Conservation (phyloP, 2,329 filamentous ascomycete species). For the Aspergillus sp. region DNA sequence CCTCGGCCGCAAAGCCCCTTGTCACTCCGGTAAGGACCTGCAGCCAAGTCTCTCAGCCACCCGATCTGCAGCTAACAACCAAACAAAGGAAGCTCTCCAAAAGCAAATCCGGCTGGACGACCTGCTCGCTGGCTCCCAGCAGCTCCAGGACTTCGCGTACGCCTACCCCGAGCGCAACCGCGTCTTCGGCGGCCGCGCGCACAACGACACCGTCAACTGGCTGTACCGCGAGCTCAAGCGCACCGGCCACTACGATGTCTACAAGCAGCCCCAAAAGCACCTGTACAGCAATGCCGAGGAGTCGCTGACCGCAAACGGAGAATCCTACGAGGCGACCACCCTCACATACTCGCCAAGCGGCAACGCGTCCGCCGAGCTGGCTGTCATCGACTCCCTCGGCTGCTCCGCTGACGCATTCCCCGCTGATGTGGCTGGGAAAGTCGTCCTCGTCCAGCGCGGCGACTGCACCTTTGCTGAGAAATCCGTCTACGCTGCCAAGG, state of each 20-base stretch:
- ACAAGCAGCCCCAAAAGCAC: constrained; percentile 61
- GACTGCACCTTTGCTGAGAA: constrained; percentile 71
- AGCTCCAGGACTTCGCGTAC: constrained; percentile 46
- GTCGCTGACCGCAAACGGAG: constrained; percentile 57
- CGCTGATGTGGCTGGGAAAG: constrained; percentile 55
- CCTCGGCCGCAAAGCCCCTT: constrained; percentile 4
- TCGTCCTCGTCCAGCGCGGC: constrained; percentile 70
- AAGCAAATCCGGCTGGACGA: constrained; percentile 53
- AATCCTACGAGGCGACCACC: constrained; percentile 51
- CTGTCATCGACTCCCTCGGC: constrained; percentile 61
- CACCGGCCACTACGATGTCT: constrained; percentile 37
- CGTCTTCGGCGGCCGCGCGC: constrained; percentile 48
- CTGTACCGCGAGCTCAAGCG: constrained; percentile 56
- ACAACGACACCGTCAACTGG: constrained; percentile 64
- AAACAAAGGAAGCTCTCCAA: neutral
- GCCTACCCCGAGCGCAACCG: constrained; percentile 30
- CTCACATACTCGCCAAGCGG: constrained; percentile 64
- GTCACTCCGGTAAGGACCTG: constrained; percentile 9
- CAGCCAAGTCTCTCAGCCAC: neutral
- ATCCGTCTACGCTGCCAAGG: constrained; percentile 64
- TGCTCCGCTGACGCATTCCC: constrained; percentile 68
- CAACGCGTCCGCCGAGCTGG: constrained; percentile 45
- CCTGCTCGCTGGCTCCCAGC: constrained; percentile 59
- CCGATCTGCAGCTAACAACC: neutral
- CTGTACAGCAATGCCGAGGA: constrained; percentile 61